phyloP scores from a whole-genome alignment of 768 basidiomycete species.

The Termitomyces sp. region DNA sequence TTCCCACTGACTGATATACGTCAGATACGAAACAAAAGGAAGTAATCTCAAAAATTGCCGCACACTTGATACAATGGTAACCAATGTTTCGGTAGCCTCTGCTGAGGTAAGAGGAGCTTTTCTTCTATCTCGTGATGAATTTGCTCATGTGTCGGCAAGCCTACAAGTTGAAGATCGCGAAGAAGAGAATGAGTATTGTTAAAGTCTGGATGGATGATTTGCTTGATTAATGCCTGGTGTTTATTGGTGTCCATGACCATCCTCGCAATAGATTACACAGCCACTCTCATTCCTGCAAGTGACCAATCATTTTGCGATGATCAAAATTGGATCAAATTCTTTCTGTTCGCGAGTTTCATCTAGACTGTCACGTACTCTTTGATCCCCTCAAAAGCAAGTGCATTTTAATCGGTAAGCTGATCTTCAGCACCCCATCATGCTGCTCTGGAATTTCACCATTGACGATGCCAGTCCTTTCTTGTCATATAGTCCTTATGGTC shows the following conservation, averaged over 20 bases:
- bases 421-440: constrained; percentile 11
- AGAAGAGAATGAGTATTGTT: constrained; percentile 41
- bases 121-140: constrained; percentile 70
- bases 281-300: constrained; percentile 2
- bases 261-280: constrained; percentile 4
- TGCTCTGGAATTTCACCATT: constrained; percentile 17
- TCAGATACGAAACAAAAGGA: constrained; percentile 9
- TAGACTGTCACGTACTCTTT: neutral
- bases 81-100: constrained; percentile 64
- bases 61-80: constrained; percentile 84
- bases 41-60: constrained; percentile 19
- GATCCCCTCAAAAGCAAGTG: neutral
- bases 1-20: constrained; percentile 63
- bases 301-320: constrained; percentile 1
- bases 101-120: constrained; percentile 66
- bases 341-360: constrained; percentile 5
- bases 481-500: constrained; percentile 14
- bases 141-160: constrained; percentile 51
- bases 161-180: constrained; percentile 51
- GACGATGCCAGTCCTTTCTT: constrained; percentile 16
- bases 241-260: constrained; percentile 26
- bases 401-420: constrained; percentile 3
- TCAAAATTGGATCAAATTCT: constrained; percentile 1
- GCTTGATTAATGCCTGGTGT: constrained; percentile 34
- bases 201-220: constrained; percentile 40